Evolutionary conservation across 2,329 filamentous ascomycete genomes (phyloP), one percentile per base, ranked within the genome.

Genomic region (Coccinonectria pachysandricola): DNA sequence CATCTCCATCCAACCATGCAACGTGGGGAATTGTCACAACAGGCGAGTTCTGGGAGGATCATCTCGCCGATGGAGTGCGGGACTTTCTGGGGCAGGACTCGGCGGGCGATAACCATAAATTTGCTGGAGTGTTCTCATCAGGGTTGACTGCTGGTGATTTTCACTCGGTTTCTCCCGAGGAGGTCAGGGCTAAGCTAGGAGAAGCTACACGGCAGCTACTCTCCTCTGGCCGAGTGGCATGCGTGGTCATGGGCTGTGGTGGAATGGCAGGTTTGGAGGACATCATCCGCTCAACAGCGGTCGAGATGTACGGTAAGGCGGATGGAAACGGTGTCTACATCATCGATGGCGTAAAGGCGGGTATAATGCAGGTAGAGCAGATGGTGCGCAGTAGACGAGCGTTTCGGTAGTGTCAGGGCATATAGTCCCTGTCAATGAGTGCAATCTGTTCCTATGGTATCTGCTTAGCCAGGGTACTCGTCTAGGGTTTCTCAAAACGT

Each of bases 11-110:
- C 2, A 31, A 34, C 13, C 19, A 40, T 28, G 53, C 72, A 38
- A 62, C 57, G 23, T 95, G 91, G 63, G 88, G 86, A 3, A 91
- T 96, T 36, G 79, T 96, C 5, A 88, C 80, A 5, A 95, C 88
- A 0, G 87, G 86, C 0, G 71, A 72, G 30, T 81, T 80, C 37
- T 95, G 87, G 88, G 79, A 88, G 45, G 53, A 62, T 0, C 75
- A 91, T 18, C 60, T 95, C 8, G 62, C 59, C 0, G 57, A 67
- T 0, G 86, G 80, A 0, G 78, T 91, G 0, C 57, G 57, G 3
- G 50, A 56, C 0, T 77, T 83, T 36, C 53, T 93, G 0, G 81
- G 79, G 0, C 49, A 57, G 4, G 45, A 53, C 1, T 40, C 42
- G 0, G 48, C 48, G 2, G 49, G 46, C 1, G 37, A 12, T 5